Conservation (phyloP, 352 stramenopile species). For the Phytophthora boehmeriae region DNA sequence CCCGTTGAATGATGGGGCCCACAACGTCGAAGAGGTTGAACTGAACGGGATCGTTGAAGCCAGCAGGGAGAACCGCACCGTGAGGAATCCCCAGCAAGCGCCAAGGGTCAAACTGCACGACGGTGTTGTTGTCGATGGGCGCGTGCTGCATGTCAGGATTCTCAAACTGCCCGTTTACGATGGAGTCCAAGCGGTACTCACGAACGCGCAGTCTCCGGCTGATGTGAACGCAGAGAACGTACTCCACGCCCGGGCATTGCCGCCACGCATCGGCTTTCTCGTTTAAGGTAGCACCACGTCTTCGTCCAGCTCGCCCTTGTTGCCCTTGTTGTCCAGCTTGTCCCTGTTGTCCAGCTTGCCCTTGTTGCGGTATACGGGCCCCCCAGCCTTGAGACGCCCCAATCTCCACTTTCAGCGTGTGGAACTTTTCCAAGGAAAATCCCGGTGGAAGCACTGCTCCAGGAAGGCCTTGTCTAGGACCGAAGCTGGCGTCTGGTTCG, state of each 20-base stretch:
- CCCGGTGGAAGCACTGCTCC: background rate
- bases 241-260: conserved; percentile 8
- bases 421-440: background rate
- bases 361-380: background rate
- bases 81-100: conserved; percentile 7
- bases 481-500: conserved; percentile 7
- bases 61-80: conserved; percentile 4
- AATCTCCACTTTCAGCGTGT: conserved; percentile 18
- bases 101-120: conserved; percentile 6
- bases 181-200: conserved; percentile 15
- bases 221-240: conserved; percentile 6
- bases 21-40: conserved; percentile 6
- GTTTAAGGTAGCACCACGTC: too few species aligned
- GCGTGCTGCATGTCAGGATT: background rate
- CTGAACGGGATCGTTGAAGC: conserved; percentile 9
- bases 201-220: background rate
- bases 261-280: conserved; percentile 8
- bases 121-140: background rate
- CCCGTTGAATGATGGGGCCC: background rate
- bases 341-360: too few species aligned
- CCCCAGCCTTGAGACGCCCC: conserved; percentile 1
- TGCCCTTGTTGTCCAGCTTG: too few species aligned
- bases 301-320: too few species aligned
- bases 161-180: conserved; percentile 13
- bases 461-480: background rate